phyloP scores from a whole-genome alignment of 441 rosid genomes.

The Bocquillonia castaneifolia region DNA sequence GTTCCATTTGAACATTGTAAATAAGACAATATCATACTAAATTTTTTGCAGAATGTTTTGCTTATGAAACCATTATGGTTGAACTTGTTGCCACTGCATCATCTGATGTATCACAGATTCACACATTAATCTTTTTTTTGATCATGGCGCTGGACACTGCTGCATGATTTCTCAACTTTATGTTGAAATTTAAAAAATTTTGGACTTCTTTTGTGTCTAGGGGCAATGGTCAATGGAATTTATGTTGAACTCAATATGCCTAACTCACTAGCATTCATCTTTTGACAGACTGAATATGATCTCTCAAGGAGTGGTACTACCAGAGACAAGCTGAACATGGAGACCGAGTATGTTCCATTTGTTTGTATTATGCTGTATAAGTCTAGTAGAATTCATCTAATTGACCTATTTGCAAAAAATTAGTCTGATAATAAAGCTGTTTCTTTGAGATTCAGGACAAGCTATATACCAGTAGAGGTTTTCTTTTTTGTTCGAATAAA shows the following conservation, averaged over 20 bases:
- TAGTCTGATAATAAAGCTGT: neutral
- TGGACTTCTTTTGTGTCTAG: neutral
- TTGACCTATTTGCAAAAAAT: neutral
- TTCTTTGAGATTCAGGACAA: neutral
- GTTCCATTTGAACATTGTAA: conserved; percentile 18
- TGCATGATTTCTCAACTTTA: neutral
- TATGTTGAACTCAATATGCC: neutral
- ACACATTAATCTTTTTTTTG: neutral
- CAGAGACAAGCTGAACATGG: conserved; percentile 72
- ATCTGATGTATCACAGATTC: conserved; percentile 2
- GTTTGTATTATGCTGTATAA: conserved; percentile 22
- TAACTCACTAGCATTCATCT: conserved; percentile 14
- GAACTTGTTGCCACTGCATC: conserved; percentile 1
- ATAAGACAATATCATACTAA: neutral
- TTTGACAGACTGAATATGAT: conserved; percentile 72
- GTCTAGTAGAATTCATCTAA: conserved; percentile 8
- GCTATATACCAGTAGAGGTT: neutral
- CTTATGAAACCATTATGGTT: conserved; percentile 2
- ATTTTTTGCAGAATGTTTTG: neutral
- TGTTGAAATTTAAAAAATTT: neutral
- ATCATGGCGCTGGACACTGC: neutral
- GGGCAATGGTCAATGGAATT: neutral
- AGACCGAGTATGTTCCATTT: conserved; percentile 57
- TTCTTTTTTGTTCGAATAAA: neutral
- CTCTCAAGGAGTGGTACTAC: conserved; percentile 55